Evolutionary conservation across 2,329 filamentous ascomycete species (phyloP).

Genomic region (Byssochlamys sp.): DNA sequence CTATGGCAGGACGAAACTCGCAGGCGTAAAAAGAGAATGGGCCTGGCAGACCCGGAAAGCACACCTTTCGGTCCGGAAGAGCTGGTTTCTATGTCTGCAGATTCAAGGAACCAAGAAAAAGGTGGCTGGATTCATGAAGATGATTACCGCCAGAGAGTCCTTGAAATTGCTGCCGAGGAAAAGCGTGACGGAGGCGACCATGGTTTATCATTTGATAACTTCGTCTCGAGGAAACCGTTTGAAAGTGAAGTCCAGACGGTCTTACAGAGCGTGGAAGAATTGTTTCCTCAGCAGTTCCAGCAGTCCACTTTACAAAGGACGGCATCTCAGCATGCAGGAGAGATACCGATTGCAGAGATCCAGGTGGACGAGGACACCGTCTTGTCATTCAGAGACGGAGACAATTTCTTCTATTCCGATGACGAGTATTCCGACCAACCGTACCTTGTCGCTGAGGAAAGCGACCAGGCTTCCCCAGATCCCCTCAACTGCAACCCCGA

Average conservation of each 20-base stretch:
- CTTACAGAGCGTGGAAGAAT: conserved; percentile 74
- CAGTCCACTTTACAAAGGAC: conserved; percentile 13
- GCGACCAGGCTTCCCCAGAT: conserved; percentile 7
- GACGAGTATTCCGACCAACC: conserved; percentile 29
- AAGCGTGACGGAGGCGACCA: conserved; percentile 37
- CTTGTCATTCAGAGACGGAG: conserved; percentile 36
- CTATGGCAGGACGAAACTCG: conserved; percentile 85
- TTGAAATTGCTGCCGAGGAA: conserved; percentile 56
- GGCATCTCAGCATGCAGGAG: conserved; percentile 4
- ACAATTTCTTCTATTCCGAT: conserved; percentile 33
- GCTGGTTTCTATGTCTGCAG: conserved; percentile 79
- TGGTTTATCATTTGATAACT: conserved; percentile 54
- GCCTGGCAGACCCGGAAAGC: conserved; percentile 52
- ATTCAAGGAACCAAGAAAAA: conserved; percentile 59
- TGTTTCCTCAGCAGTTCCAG: conserved; percentile 61
- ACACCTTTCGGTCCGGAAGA: conserved; percentile 74
- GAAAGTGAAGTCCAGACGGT: conserved; percentile 61
- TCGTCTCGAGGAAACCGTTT: conserved; percentile 47
- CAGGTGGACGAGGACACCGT: conserved; percentile 58
- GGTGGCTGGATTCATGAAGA: conserved; percentile 89
- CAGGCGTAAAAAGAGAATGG: conserved; percentile 64
- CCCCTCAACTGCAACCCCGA: conserved; percentile 8
- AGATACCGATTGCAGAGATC: conserved; percentile 23
- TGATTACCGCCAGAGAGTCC: conserved; percentile 61
- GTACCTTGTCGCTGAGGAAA: conserved; percentile 9